Evolutionary conservation across 352 stramenopile species (phyloP).

Genomic region (Thraustochytrium striatum): DNA sequence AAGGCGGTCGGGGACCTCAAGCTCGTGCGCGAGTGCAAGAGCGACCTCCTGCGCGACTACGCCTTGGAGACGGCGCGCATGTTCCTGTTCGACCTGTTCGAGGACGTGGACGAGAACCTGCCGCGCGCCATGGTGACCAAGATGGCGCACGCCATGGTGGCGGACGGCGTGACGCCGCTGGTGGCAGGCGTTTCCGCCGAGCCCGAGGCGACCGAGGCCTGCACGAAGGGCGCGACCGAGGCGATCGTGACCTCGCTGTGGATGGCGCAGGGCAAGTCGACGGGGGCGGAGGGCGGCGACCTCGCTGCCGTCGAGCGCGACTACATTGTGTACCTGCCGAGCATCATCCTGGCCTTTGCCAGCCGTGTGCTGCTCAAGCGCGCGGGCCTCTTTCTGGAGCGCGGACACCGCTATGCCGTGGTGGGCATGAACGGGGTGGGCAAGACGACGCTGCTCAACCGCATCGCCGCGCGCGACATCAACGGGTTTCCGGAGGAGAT

Average conservation of each 20-base stretch:
- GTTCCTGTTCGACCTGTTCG: slow-evolving; percentile 38
- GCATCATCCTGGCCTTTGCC: slow-evolving; percentile 96
- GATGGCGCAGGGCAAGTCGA: slow-evolving; percentile 31
- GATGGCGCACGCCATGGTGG: background rate
- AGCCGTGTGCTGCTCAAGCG: slow-evolving; percentile 98
- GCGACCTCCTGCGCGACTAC: slow-evolving; percentile 1
- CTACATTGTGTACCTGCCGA: slow-evolving; percentile 49
- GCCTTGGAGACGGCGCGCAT: slow-evolving; percentile 6
- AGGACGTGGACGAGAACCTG: slow-evolving; percentile 36
- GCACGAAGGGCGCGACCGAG: background rate
- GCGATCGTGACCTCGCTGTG: slow-evolving; percentile 11
- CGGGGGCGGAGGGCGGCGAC: background rate
- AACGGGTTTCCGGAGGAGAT: slow-evolving; percentile 92
- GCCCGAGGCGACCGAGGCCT: background rate
- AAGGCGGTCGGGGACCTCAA: background rate
- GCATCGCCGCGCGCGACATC: slow-evolving; percentile 88
- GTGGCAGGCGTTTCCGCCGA: background rate
- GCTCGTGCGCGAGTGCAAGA: background rate
- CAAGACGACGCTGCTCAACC: slow-evolving; percentile 95
- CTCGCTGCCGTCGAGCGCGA: slow-evolving; percentile 18
- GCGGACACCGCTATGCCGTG: slow-evolving; percentile 91
- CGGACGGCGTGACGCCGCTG: background rate
- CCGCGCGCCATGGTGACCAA: slow-evolving; percentile 20
- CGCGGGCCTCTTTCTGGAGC: slow-evolving; percentile 90
- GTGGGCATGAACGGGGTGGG: slow-evolving; percentile 95